phyloP scores from a whole-genome alignment of 2,329 filamentous ascomycete species.

The Penicillium oxalicum region DNA sequence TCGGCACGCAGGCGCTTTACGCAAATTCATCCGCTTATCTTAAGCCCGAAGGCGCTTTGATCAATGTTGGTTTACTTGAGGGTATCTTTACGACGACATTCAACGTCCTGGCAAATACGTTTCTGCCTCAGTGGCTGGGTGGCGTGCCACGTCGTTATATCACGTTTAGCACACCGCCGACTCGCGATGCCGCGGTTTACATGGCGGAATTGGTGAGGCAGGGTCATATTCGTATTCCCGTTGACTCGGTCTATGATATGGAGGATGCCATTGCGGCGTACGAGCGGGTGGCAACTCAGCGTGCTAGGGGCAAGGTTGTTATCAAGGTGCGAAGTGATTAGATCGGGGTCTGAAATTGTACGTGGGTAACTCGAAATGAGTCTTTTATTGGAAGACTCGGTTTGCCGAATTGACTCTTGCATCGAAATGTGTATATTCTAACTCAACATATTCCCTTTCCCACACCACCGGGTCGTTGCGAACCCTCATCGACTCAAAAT shows the following conservation, averaged over 20 bases:
- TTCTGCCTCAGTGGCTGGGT: slow-evolving; percentile 9
- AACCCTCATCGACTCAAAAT: background rate
- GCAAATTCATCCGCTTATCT: slow-evolving; percentile 14
- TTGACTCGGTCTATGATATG: slow-evolving; percentile 12
- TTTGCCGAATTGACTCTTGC: background rate
- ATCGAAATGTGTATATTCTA: background rate
- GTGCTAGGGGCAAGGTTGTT: slow-evolving; percentile 13
- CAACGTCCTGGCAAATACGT: slow-evolving; percentile 3
- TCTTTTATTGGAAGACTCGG: background rate
- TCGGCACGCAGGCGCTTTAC: slow-evolving; percentile 16
- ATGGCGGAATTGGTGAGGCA: slow-evolving; percentile 7
- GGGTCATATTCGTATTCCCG: slow-evolving; percentile 6
- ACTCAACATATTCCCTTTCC: background rate
- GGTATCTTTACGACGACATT: background rate
- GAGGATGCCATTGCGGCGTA: slow-evolving; percentile 8
- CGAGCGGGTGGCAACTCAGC: slow-evolving; percentile 10
- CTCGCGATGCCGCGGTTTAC: slow-evolving; percentile 5
- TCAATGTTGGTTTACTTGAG: slow-evolving; percentile 6
- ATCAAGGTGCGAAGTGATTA: slow-evolving; percentile 6
- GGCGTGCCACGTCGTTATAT: slow-evolving; percentile 13
- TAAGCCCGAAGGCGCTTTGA: slow-evolving; percentile 8
- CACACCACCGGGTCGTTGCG: background rate
- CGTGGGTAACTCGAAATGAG: background rate
- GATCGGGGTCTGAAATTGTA: background rate
- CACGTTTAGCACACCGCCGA: slow-evolving; percentile 10